Evolutionary conservation across 139 green algal genomes (phyloP).

Genomic region (Chlamydomonas sp.): DNA sequence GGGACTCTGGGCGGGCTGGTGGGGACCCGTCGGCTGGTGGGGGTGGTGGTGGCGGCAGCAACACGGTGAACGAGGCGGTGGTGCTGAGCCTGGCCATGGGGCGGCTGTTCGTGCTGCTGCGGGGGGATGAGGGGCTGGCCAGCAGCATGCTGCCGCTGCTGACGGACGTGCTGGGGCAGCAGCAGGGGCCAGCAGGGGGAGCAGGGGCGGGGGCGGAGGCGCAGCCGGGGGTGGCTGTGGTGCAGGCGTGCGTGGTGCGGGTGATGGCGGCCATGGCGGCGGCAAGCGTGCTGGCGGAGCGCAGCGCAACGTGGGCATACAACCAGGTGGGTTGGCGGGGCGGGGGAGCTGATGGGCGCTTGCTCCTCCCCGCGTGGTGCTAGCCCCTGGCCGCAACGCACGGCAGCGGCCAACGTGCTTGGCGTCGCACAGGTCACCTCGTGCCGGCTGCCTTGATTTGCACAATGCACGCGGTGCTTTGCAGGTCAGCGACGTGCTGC

Average conservation of each 20-base stretch:
- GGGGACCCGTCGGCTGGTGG: not conserved
- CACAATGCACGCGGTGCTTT: too few species aligned
- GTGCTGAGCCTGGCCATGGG: conserved; percentile 43
- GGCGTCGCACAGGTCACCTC: too few species aligned
- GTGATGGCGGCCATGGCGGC: conserved; percentile 34
- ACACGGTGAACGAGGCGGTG: conserved; percentile 6
- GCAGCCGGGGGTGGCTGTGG: not conserved
- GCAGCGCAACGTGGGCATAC: conserved; percentile 29
- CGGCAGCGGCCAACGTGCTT: too few species aligned
- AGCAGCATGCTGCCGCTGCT: conserved; percentile 34
- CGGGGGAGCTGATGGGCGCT: not conserved
- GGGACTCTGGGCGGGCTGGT: not conserved
- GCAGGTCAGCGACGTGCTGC: conserved; percentile 38
- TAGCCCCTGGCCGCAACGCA: too few species aligned
- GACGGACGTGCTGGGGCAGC: conserved; percentile 32
- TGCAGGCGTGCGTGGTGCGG: conserved; percentile 32
- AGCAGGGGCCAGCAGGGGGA: not conserved
- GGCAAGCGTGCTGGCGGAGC: not conserved
- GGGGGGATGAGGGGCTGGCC: conserved; percentile 14
- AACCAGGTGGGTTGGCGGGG: not conserved
- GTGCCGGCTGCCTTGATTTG: too few species aligned
- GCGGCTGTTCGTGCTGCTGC: conserved; percentile 42
- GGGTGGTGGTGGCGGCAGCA: not conserved
- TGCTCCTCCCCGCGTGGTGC: not conserved
- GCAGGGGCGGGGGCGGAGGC: not conserved